Evolutionary conservation across 2,329 filamentous ascomycete species (phyloP), one percentile per base, ranked within the genome.

Genomic region (Xylaria multiplex): DNA sequence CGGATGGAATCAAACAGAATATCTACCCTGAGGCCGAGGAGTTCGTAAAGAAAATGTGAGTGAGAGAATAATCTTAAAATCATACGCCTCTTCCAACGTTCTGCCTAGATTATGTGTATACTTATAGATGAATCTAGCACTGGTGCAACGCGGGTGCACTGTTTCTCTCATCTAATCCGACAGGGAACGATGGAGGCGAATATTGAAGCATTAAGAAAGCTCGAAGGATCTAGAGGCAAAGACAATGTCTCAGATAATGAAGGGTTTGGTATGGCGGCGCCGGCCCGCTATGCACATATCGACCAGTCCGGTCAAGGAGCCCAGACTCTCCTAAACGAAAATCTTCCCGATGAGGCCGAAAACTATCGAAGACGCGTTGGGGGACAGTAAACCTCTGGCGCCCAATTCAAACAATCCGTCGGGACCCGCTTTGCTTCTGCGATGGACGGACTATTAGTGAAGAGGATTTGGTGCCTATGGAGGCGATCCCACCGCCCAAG

Each of bases 361-460:
- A 55, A 24, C 42, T 68, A n/a, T 43, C 55, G 11, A 24, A 53
- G 30, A 68, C 66, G 4, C 54, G 66, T 5, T 66, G 66, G 66
- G 63, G 66, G 14, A 68, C 66, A 1, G 64, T 66, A 19, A 68
- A 68, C 27, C 59, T 68, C 14, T 68, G 66, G 66, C 64, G 64
- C 19, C 66, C 66, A 1, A 66, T 66, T 16, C 42, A 37, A 16
- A 63, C 49, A 1, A 59, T 68, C 32, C 37, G 40, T 13, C 66
- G 66, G 13, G 66, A 68, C 40, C 63, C 66, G 3, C 66, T 68
- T 2, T 52, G 64, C 30, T 61, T 64, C 48, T 65, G 63, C 40
- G 64, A 68, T 14, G 66, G 66, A 4, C 50, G 56, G 14, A 63
- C 66, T 32, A 48, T 66, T 4, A 27, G 32, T 11, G 66, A 68